A percentile compares a stretch with the other conserved stretches of the same genome.
These are phyloP conservation scores for Colletotrichum sp. DNA, from an alignment of 2,329 filamentous ascomycete genomes.

Conservation along the genomic window DNA sequence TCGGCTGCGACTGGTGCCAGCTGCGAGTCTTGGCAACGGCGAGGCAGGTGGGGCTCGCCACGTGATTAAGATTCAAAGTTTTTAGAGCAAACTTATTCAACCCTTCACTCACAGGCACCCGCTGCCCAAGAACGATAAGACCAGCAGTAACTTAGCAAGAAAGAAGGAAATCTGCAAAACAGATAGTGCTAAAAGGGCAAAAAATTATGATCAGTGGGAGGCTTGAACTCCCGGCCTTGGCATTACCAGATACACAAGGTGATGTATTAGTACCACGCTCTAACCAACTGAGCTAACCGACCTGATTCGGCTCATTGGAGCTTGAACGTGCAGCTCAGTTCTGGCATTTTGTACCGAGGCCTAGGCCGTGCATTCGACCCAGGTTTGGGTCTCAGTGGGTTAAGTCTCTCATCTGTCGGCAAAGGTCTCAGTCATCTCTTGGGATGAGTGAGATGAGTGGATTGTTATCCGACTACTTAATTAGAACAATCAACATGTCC, in stretches of 20 bases:
- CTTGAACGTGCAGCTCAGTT: fast-evolving
- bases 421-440: not conserved
- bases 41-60: not conserved
- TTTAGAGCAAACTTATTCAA: not conserved
- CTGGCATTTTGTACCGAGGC: not conserved
- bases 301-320: not conserved
- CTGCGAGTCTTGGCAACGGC: not conserved
- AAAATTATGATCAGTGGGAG: constrained; percentile 17
- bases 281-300: constrained; percentile 23
- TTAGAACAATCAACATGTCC: not conserved
- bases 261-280: constrained; percentile 21
- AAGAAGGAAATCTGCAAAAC: not conserved
- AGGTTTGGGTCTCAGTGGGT: not conserved
- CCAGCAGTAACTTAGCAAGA: not conserved
- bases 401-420: not conserved
- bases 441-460: not conserved
- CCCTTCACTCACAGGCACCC: not conserved
- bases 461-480: not conserved
- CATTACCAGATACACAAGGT: not conserved
- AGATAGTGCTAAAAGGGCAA: not conserved
- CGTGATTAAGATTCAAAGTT: not conserved
- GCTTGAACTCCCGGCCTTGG: constrained; percentile 21
- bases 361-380: not conserved
- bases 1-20: not conserved
- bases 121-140: not conserved